Conservation (phyloP, 768 basidiomycete species). For the Gautieria morchelliformis region DNA sequence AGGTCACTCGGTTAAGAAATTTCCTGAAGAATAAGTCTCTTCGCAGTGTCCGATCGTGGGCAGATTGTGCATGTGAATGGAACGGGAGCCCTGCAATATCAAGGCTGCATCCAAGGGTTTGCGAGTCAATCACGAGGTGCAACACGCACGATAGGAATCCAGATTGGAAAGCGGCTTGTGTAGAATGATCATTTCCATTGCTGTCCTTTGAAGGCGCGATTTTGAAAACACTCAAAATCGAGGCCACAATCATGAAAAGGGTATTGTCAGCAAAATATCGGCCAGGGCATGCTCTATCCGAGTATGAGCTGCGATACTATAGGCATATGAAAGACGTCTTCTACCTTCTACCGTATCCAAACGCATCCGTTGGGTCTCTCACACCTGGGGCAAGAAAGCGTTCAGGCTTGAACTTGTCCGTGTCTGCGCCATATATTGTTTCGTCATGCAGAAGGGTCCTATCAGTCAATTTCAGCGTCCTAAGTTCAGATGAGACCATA, state of each 20-base stretch:
- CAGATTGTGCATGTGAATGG: too few species aligned
- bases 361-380: neutral
- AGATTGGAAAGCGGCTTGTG: too few species aligned
- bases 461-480: neutral
- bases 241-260: constrained; percentile 9
- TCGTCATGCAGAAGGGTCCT: neutral
- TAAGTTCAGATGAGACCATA: too few species aligned
- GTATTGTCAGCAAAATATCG: constrained; percentile 5
- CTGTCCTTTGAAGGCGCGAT: constrained; percentile 8
- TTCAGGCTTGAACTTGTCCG: constrained; percentile 2
- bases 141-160: too few species aligned
- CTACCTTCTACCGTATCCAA: neutral
- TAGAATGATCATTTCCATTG: neutral
- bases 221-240: constrained; percentile 9
- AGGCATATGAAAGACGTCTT: neutral
- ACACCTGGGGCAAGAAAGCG: neutral
- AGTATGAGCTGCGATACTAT: neutral
- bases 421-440: neutral
- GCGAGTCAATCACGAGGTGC: too few species aligned
- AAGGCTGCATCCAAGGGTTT: too few species aligned
- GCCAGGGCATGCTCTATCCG: constrained; percentile 8
- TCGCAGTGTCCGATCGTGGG: too few species aligned
- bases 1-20: too few species aligned
- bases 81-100: too few species aligned
- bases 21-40: too few species aligned